Conservation (phyloP, 2,329 filamentous ascomycete species). For the Colletotrichum limetticola region DNA sequence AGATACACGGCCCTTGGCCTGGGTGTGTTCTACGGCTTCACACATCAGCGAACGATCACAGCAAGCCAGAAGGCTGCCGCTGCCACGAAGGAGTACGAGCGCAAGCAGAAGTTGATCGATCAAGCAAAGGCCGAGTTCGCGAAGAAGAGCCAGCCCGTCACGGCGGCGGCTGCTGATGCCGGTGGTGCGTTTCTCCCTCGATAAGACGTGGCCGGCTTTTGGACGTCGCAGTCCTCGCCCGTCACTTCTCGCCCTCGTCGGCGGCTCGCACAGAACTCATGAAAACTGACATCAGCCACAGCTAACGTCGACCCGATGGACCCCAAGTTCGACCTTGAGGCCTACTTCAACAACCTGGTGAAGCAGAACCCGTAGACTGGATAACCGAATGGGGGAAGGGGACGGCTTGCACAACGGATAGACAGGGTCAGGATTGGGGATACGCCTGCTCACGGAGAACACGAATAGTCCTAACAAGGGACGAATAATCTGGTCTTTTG, state of each 20-base stretch:
- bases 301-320: constrained; percentile 82
- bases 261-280: neutral
- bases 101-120: constrained; percentile 91
- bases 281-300: constrained; percentile 45
- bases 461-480: constrained; percentile 21
- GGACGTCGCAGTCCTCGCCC: neutral
- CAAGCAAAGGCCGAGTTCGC: constrained; percentile 92
- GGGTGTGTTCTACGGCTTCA: constrained; percentile 95
- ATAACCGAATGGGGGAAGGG: constrained; percentile 39
- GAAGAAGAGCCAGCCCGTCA: constrained; percentile 73
- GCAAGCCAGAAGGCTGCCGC: constrained; percentile 76
- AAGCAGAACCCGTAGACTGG: constrained; percentile 60
- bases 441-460: constrained; percentile 32
- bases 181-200: constrained; percentile 25
- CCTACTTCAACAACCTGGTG: constrained; percentile 75
- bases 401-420: constrained; percentile 42
- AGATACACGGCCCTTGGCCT: constrained; percentile 94
- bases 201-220: neutral
- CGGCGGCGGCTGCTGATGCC: constrained; percentile 22
- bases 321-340: constrained; percentile 94
- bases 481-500: constrained; percentile 33
- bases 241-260: neutral
- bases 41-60: constrained; percentile 87
- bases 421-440: constrained; percentile 37
- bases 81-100: constrained; percentile 84